A percentile compares a stretch with the other conserved stretches of the same genome.
Conservation (phyloP, 148 eudicot species). For the Silene uniflora region DNA sequence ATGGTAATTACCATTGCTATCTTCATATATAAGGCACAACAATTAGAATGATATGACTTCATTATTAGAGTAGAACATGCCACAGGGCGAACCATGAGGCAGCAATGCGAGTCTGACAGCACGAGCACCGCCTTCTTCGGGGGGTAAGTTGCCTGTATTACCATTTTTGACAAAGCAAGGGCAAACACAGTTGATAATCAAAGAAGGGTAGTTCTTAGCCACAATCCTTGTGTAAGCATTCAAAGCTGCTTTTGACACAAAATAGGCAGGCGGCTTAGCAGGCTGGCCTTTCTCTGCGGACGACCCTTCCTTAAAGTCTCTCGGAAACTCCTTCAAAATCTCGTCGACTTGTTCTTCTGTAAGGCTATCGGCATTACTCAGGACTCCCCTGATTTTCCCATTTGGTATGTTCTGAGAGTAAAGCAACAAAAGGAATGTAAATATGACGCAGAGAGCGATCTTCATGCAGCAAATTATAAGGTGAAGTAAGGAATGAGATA, state of each 20-base stretch:
- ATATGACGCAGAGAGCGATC: too few species aligned
- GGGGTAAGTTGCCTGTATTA: slow-evolving; percentile 23
- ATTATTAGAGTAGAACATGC: slow-evolving; percentile 15
- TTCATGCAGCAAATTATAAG: too few species aligned
- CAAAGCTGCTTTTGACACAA: slow-evolving; percentile 36
- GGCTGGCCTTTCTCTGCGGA: slow-evolving; percentile 31
- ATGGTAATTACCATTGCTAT: too few species aligned
- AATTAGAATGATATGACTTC: slow-evolving; percentile 14
- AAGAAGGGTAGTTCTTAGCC: slow-evolving; percentile 35
- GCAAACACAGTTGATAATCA: slow-evolving; percentile 37
- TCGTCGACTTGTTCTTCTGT: slow-evolving; percentile 43
- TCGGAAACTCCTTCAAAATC: slow-evolving; percentile 33
- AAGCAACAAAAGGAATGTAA: too few species aligned
- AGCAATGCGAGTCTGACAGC: slow-evolving; percentile 37
- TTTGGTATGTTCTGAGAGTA: too few species aligned
- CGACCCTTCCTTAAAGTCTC: slow-evolving; percentile 30
- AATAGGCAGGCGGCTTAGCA: slow-evolving; percentile 19
- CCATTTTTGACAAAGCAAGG: slow-evolving; percentile 41
- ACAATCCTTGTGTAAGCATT: slow-evolving; percentile 41
- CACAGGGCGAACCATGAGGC: slow-evolving; percentile 30
- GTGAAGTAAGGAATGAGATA: too few species aligned
- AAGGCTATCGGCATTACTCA: slow-evolving; percentile 30
- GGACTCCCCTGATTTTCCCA: slow-evolving; percentile 28
- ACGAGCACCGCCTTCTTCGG: slow-evolving; percentile 45
- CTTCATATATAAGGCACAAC: neutral